Conservation (phyloP, 768 basidiomycete species). For the Gelatoporia subvermispora region DNA sequence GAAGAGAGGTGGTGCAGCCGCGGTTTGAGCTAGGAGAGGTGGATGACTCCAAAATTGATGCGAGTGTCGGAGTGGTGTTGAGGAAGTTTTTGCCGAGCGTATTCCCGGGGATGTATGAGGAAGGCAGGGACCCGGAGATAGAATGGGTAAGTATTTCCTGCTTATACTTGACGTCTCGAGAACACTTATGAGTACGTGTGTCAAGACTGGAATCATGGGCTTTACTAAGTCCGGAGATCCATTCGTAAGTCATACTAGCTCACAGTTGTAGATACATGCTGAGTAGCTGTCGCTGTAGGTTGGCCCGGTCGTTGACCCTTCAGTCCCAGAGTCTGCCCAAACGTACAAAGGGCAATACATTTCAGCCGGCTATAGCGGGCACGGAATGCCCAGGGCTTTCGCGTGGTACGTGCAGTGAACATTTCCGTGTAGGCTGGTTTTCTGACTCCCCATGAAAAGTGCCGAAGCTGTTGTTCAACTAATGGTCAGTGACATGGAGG, state of each 20-base stretch:
- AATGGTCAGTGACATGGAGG: constrained; percentile 44
- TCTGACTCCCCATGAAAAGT: constrained; percentile 29
- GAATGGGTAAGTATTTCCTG: constrained; percentile 61
- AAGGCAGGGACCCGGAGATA: constrained; percentile 53
- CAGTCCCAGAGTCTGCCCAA: constrained; percentile 10
- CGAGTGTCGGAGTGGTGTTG: constrained; percentile 42
- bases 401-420: constrained; percentile 46
- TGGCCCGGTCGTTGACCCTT: constrained; percentile 46
- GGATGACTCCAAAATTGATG: constrained; percentile 56
- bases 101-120: constrained; percentile 51
- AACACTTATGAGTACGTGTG: neutral
- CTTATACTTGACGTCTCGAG: neutral
- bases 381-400: constrained; percentile 77
- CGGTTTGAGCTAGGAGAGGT: constrained; percentile 45
- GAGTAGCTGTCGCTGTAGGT: constrained; percentile 37
- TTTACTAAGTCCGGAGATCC: constrained; percentile 59
- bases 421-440: neutral
- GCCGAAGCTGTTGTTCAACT: constrained; percentile 60
- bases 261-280: neutral
- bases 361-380: constrained; percentile 68
- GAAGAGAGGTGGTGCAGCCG: constrained; percentile 39
- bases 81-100: constrained; percentile 54
- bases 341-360: constrained; percentile 59
- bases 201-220: constrained; percentile 84
- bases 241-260: constrained; percentile 44